Evolutionary conservation across 768 basidiomycete species (phyloP).

Genomic region (Agrocybe pediades): DNA sequence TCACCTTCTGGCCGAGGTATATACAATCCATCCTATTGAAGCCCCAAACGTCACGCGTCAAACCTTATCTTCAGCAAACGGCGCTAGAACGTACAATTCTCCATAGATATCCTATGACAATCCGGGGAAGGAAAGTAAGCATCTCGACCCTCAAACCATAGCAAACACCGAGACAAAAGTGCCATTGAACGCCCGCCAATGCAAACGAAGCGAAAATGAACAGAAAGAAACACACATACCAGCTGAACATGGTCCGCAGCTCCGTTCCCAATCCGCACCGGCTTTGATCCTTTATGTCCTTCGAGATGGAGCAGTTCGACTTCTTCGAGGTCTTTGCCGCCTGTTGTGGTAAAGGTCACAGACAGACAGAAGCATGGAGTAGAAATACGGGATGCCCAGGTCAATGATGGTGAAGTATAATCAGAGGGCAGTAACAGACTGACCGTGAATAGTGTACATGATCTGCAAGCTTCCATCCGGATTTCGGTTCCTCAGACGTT

Average conservation of each 20-base stretch:
- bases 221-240: slow-evolving; percentile 37
- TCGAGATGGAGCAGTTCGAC: slow-evolving; percentile 85
- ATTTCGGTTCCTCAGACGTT: slow-evolving; percentile 80
- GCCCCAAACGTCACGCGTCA: background rate
- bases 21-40: slow-evolving; percentile 86
- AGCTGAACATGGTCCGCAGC: slow-evolving; percentile 93
- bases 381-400: background rate
- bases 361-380: background rate
- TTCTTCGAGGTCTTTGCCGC: slow-evolving; percentile 81
- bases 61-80: background rate
- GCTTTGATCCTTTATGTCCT: slow-evolving; percentile 83
- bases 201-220: no score
- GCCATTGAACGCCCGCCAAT: no score
- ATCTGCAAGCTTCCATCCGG: slow-evolving; percentile 92
- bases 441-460: slow-evolving; percentile 96
- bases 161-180: no score
- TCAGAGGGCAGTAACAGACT: background rate
- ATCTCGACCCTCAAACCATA: background rate
- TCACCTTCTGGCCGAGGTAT: slow-evolving; percentile 90
- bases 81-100: slow-evolving; percentile 61
- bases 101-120: slow-evolving; percentile 88
- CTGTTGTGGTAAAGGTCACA: slow-evolving; percentile 28
- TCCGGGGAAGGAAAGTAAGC: background rate
- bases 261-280: slow-evolving; percentile 93
- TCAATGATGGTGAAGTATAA: no score